Evolutionary conservation across 805 yeast species (phyloP), one percentile per base, ranked within the genome.

Genomic region (Clavispora vitiphila): DNA sequence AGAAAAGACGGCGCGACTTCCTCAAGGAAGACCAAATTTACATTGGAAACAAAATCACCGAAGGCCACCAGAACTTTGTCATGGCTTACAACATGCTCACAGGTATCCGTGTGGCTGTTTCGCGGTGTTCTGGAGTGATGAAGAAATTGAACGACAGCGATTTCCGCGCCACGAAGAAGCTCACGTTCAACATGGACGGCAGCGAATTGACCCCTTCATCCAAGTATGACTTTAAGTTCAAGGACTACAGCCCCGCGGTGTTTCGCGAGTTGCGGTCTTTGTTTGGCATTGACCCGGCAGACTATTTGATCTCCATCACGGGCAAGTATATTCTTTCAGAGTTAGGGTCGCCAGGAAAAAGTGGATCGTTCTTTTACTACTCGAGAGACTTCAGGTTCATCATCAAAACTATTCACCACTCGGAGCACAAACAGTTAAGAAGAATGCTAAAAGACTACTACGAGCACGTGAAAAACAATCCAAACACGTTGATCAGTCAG

Each of bases 71-170:
- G 38, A 93, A 90, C 61, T 93, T 83, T 55, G 86, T 89, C 21
- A 81, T 91, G 72, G 99, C 97, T 1, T 95, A 93, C 62, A 89
- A 91, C 61, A 91, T 93, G 97, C 74, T 95, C 43, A 90, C 98
- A 0, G 99, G 99, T 2, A 93, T 93, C 36, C 75, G 99, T 43
- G 95, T 89, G 8, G 90, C 97, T 0, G 98, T 93, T 0, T 87
- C 96, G 3, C 71, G 96, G 43, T 84, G 95, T 54, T 86, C 96
- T 0, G 95, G 95, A 27, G 73, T 83, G 9, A 85, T 87, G 77
- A 77, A 83, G 40, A 82, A 83, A 15, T 65, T 93, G 32, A 74
- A 73, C 1, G 83, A 80, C 38, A 73, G 68, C 12, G 96, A 91
- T 59, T 93, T 90, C 60, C 68, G 64, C 25, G 67, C 77, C 9